Evolutionary conservation across 2,329 filamentous ascomycete genomes (phyloP).

Genomic region (Pleurostoma richardsiae): DNA sequence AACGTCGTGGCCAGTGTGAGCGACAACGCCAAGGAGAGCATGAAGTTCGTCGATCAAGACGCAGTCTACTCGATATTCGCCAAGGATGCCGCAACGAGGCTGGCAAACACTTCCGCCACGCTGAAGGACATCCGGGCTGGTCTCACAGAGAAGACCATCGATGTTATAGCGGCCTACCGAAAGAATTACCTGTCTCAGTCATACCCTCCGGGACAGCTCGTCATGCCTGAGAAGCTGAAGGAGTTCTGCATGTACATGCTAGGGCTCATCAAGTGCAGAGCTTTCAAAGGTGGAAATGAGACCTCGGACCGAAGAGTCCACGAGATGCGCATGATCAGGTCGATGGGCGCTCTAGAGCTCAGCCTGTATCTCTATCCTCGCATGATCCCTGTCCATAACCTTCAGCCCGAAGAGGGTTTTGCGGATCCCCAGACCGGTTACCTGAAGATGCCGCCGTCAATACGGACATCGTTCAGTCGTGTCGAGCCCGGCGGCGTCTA

Average conservation of each 20-base stretch:
- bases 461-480: slow-evolving; percentile 79
- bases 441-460: slow-evolving; percentile 72
- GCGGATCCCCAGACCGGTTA: slow-evolving; percentile 82
- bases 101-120: slow-evolving; percentile 61
- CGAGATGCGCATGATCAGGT: slow-evolving; percentile 84
- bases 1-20: slow-evolving; percentile 92
- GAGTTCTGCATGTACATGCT: slow-evolving; percentile 97
- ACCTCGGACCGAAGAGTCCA: slow-evolving; percentile 86
- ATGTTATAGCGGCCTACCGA: slow-evolving; percentile 85
- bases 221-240: slow-evolving; percentile 92
- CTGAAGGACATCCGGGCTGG: slow-evolving; percentile 82
- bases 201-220: slow-evolving; percentile 86
- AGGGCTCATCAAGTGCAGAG: slow-evolving; percentile 80
- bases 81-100: slow-evolving; percentile 88
- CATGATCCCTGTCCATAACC: slow-evolving; percentile 87
- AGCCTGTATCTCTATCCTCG: slow-evolving; percentile 92
- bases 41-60: slow-evolving; percentile 95
- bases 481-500: slow-evolving; percentile 94
- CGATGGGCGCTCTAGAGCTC: slow-evolving; percentile 80
- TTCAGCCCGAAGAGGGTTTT: slow-evolving; percentile 84
- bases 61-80: slow-evolving; percentile 83
- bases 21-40: slow-evolving; percentile 74
- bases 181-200: slow-evolving; percentile 81
- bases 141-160: slow-evolving; percentile 86
- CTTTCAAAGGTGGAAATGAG: slow-evolving; percentile 90